Conservation (phyloP, 139 green algal genomes). For the Chlorokybus atmophyticus region DNA sequence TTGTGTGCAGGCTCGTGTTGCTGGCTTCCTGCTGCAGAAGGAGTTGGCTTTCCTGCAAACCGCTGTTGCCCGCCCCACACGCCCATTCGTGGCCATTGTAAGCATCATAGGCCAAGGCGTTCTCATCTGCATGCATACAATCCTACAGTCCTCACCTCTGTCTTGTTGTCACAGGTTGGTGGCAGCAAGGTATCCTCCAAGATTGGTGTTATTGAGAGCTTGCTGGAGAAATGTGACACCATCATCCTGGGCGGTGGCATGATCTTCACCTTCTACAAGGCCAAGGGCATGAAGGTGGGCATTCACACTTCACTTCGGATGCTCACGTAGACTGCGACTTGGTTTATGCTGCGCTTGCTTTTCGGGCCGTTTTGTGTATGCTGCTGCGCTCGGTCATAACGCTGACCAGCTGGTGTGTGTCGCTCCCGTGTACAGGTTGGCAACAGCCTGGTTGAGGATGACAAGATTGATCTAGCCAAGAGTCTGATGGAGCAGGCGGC, state of each 20-base stretch:
- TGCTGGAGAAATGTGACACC: conserved; percentile 89
- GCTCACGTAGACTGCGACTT: too few species aligned
- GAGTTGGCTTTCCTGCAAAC: conserved; percentile 90
- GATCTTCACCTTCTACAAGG: conserved; percentile 99
- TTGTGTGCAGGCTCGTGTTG: conserved; percentile 40
- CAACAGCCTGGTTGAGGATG: conserved; percentile 91
- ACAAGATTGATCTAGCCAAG: conserved; percentile 94
- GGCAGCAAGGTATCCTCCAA: conserved; percentile 98
- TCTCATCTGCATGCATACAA: not conserved
- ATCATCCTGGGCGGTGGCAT: conserved; percentile 53
- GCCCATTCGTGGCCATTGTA: conserved; percentile 88
- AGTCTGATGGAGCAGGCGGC: conserved; percentile 61
- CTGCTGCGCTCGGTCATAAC: too few species aligned
- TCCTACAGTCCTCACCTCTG: not conserved
- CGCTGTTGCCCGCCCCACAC: conserved; percentile 73
- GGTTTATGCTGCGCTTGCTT: too few species aligned
- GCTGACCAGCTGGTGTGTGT: too few species aligned
- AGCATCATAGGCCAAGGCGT: not conserved
- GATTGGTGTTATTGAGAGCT: conserved; percentile 96
- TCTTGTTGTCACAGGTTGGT: conserved; percentile 39
- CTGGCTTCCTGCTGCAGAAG: conserved; percentile 90
- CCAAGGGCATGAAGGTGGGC: conserved; percentile 41
- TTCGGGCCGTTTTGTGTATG: too few species aligned
- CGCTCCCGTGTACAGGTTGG: too few species aligned
- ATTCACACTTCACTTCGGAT: not conserved